Evolutionary conservation across 2,329 filamentous ascomycete genomes (phyloP).

Genomic region (Neofusicoccum kwambonambiense): DNA sequence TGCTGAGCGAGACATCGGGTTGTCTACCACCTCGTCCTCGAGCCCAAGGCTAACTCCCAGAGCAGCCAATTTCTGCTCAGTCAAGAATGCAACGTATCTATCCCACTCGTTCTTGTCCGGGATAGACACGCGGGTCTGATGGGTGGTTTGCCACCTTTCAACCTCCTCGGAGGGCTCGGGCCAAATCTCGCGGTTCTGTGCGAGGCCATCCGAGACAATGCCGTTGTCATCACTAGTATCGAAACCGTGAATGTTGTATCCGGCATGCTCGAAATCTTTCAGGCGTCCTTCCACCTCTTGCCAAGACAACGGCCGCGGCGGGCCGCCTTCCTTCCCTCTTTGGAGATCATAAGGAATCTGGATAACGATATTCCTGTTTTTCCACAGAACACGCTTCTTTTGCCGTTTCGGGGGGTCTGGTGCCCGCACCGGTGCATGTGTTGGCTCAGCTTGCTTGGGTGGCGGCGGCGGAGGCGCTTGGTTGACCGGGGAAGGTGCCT

Average conservation of each 20-base stretch:
- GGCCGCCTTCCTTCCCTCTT: constrained; percentile 40
- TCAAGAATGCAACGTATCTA: constrained; percentile 75
- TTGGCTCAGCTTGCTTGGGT: constrained; percentile 21
- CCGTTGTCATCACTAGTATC: constrained; percentile 53
- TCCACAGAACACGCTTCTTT: constrained; percentile 47
- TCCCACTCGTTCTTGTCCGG: constrained; percentile 74
- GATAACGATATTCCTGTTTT: constrained; percentile 47
- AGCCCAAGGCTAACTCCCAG: constrained; percentile 81
- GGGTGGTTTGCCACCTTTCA: constrained; percentile 53
- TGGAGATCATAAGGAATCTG: constrained; percentile 45
- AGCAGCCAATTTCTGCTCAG: constrained; percentile 89
- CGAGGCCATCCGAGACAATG: constrained; percentile 21
- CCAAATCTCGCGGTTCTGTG: constrained; percentile 68
- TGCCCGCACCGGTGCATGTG: background rate
- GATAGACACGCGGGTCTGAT: constrained; percentile 63
- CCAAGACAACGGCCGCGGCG: constrained; percentile 44
- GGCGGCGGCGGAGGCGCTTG: constrained; percentile 23
- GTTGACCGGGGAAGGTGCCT: background rate
- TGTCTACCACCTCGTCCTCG: constrained; percentile 66
- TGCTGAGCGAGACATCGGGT: constrained; percentile 67
- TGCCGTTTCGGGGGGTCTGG: constrained; percentile 4
- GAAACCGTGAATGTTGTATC: constrained; percentile 69
- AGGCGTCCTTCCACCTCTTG: constrained; percentile 62
- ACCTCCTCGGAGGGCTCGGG: constrained; percentile 45
- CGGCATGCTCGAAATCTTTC: constrained; percentile 64